phyloP scores from a whole-genome alignment of 768 basidiomycete genomes.

The Calocybe cyanea region DNA sequence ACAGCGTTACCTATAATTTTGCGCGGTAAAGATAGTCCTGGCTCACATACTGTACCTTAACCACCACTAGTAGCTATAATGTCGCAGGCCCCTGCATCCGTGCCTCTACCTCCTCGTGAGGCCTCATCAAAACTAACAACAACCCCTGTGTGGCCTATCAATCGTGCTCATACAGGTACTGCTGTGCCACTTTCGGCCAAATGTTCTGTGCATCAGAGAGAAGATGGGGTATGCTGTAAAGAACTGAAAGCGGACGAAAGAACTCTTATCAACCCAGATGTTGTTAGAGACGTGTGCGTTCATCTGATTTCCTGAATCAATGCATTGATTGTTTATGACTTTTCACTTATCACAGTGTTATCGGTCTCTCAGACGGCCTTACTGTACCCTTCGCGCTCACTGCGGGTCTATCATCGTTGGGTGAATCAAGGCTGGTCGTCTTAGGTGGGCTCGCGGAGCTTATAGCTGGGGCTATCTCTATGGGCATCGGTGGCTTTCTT shows the following conservation, averaged over 20 bases:
- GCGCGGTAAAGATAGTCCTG: too few relatives aligned
- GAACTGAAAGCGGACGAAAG: slow-evolving; percentile 83
- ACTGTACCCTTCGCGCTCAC: slow-evolving; percentile 92
- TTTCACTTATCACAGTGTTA: slow-evolving; percentile 51
- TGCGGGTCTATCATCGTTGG: slow-evolving; percentile 85
- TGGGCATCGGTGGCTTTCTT: slow-evolving; percentile 98
- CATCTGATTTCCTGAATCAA: not conserved
- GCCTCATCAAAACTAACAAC: slow-evolving; percentile 15
- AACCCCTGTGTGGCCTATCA: slow-evolving; percentile 68
- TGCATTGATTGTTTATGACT: not conserved
- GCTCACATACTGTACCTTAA: too few relatives aligned
- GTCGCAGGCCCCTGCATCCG: slow-evolving; percentile 15
- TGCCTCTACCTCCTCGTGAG: slow-evolving; percentile 30
- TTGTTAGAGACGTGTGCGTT: slow-evolving; percentile 82
- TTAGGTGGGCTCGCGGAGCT: slow-evolving; percentile 94
- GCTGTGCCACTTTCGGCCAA: slow-evolving; percentile 48
- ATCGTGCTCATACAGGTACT: slow-evolving; percentile 33
- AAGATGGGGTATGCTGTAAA: slow-evolving; percentile 80
- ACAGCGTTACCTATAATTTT: too few relatives aligned
- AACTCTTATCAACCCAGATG: slow-evolving; percentile 79
- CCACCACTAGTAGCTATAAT: too few relatives aligned
- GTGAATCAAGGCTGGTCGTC: slow-evolving; percentile 87
- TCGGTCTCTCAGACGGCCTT: slow-evolving; percentile 86
- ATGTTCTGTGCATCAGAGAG: slow-evolving; percentile 51
- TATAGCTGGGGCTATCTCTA: slow-evolving; percentile 93